Evolutionary conservation across 2,329 filamentous ascomycete species (phyloP).

Genomic region (Aspergillus fructus): DNA sequence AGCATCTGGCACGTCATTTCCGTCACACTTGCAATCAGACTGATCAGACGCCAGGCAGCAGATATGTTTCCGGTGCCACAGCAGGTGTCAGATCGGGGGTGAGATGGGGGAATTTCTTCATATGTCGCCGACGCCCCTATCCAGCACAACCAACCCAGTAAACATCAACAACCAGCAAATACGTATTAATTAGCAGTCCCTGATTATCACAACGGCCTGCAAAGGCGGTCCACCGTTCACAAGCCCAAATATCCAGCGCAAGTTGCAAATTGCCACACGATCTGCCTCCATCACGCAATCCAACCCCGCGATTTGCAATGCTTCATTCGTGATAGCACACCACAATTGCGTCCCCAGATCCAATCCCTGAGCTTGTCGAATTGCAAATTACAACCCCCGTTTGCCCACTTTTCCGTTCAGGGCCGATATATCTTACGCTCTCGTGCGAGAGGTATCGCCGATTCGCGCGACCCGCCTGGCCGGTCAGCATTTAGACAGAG

Average conservation of each 20-base stretch:
- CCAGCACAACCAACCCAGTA: no score
- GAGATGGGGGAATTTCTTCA: background rate
- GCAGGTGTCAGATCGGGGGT: background rate
- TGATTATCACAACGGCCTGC: no score
- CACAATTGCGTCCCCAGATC: background rate
- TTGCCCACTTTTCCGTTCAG: background rate
- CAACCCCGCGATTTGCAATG: conserved; percentile 34
- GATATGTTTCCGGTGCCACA: background rate
- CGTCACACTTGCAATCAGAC: conserved; percentile 21
- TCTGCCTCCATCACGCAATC: conserved; percentile 30
- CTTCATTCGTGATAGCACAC: background rate
- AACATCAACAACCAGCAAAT: no score
- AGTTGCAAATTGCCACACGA: background rate
- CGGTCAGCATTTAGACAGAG: background rate
- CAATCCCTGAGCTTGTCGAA: background rate
- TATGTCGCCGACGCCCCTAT: background rate
- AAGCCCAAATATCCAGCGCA: no score
- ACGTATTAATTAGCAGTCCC: no score
- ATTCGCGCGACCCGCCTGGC: conserved; percentile 2
- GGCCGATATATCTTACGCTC: background rate
- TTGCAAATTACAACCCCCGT: conserved; percentile 11
- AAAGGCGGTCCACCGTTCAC: no score
- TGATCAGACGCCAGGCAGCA: background rate
- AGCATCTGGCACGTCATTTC: conserved; percentile 29
- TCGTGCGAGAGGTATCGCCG: conserved; percentile 7